These are phyloP conservation scores for Chenopodium quinoa DNA, from an alignment of 148 eudicot genomes.

Conservation along the genomic window DNA sequence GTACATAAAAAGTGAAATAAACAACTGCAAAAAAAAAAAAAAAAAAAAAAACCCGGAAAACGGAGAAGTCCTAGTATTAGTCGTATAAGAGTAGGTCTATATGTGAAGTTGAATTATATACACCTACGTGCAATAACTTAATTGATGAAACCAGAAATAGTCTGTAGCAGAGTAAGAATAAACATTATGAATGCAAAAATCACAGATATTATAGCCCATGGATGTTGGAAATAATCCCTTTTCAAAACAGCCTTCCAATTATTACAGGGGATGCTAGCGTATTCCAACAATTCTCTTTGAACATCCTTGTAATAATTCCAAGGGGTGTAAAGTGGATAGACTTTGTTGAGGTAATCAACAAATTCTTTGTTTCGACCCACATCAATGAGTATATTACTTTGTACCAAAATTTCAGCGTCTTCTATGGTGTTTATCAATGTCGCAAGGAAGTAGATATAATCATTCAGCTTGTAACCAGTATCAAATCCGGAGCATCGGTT, in stretches of 20 bases:
- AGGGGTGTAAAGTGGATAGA: neutral
- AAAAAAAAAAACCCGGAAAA: no score
- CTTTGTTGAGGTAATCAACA: neutral
- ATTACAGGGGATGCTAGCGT: slow-evolving; percentile 11
- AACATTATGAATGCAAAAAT: slow-evolving; percentile 14
- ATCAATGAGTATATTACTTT: slow-evolving; percentile 18
- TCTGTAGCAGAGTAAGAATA: slow-evolving; percentile 18
- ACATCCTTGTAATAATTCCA: neutral
- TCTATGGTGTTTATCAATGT: slow-evolving; percentile 16
- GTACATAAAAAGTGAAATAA: no score
- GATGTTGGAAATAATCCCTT: slow-evolving; percentile 23
- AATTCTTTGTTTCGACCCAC: neutral
- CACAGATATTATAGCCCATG: slow-evolving; percentile 30
- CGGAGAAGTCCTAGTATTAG: no score
- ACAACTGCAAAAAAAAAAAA: no score
- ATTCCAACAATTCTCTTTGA: neutral
- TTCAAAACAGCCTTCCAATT: slow-evolving; percentile 20
- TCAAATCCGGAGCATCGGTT: no score
- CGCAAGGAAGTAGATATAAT: slow-evolving; percentile 8
- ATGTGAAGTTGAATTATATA: no score
- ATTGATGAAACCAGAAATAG: slow-evolving; percentile 4
- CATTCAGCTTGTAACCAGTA: no score
- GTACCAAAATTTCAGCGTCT: slow-evolving; percentile 20
- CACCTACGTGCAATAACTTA: no score
- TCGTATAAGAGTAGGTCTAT: no score